Conservation (phyloP, 805 yeast genomes). For the Ogataea ramenticola region DNA sequence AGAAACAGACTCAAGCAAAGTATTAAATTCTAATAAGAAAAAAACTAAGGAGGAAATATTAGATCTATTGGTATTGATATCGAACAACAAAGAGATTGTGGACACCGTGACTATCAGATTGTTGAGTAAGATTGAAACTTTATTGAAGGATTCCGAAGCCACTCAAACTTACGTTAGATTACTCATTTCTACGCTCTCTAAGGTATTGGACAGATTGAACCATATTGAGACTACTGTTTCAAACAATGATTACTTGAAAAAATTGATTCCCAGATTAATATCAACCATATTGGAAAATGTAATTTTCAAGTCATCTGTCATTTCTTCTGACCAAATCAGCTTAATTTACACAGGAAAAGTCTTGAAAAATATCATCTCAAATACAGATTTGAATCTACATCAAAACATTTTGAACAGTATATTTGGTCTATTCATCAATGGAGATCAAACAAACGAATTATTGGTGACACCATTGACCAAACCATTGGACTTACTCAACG, state of each 20-base stretch:
- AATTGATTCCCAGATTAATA: slow-evolving; percentile 35
- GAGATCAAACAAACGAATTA: slow-evolving; percentile 7
- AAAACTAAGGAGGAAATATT: slow-evolving; percentile 24
- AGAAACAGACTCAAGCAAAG: slow-evolving; percentile 6
- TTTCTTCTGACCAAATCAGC: slow-evolving; percentile 16
- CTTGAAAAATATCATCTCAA: slow-evolving; percentile 33
- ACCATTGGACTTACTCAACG: slow-evolving; percentile 14
- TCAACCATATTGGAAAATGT: slow-evolving; percentile 8
- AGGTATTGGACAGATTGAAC: slow-evolving; percentile 11
- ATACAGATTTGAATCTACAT: slow-evolving; percentile 35
- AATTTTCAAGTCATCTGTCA: slow-evolving; percentile 6
- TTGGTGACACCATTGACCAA: slow-evolving; percentile 11
- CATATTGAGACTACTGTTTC: slow-evolving; percentile 3
- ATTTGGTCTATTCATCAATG: slow-evolving; percentile 28
- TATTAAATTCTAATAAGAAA: slow-evolving; percentile 15
- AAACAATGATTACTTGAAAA: slow-evolving; percentile 30
- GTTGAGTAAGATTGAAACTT: slow-evolving; percentile 28
- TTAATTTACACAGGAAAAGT: slow-evolving; percentile 35
- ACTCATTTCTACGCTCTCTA: slow-evolving; percentile 16
- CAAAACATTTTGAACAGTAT: slow-evolving; percentile 35
- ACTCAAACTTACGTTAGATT: slow-evolving; percentile 16
- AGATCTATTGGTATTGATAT: slow-evolving; percentile 29
- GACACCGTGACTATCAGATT: slow-evolving; percentile 38
- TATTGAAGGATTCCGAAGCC: slow-evolving; percentile 6
- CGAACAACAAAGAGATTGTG: slow-evolving; percentile 34